Percentiles rank a stretch among this genome's conserved stretches.
These are phyloP conservation scores for Pilobolus umbonatus DNA, from an alignment of 192 early-diverging fungal species.

Conservation along the genomic window DNA sequence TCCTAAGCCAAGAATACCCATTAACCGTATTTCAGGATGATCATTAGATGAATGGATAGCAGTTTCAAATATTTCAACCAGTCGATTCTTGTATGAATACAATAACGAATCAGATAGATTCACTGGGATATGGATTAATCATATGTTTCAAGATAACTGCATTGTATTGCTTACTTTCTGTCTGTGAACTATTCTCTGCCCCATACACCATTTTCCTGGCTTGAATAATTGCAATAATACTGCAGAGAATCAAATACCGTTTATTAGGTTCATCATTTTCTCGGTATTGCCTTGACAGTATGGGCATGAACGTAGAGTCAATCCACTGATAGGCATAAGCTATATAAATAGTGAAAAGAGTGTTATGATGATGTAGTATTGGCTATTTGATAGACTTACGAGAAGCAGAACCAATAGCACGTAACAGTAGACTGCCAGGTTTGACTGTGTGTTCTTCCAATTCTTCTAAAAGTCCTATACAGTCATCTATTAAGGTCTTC, in stretches of 20 bases:
- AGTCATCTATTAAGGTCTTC: conserved; percentile 48
- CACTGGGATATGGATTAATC: too few relatives aligned
- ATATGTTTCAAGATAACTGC: too few relatives aligned
- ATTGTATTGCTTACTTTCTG: too few relatives aligned
- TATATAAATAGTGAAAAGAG: conserved; percentile 11
- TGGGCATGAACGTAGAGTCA: conserved; percentile 55
- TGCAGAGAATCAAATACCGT: conserved; percentile 9
- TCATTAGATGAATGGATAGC: conserved; percentile 65
- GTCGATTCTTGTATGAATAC: conserved; percentile 63
- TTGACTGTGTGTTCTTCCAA: conserved; percentile 65
- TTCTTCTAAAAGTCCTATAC: conserved; percentile 50
- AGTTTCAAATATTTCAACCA: conserved; percentile 66
- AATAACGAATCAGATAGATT: conserved; percentile 59
- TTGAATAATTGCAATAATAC: conserved; percentile 7
- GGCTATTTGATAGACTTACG: conserved; percentile 30
- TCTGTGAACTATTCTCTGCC: neutral
- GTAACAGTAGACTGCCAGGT: conserved; percentile 59
- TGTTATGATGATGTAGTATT: neutral
- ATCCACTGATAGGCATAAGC: conserved; percentile 55
- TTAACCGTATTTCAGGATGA: conserved; percentile 65
- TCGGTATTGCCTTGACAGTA: conserved; percentile 55
- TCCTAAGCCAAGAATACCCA: conserved; percentile 67
- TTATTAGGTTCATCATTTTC: conserved; percentile 45
- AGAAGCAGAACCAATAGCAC: conserved; percentile 55
- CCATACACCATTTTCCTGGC: conserved; percentile 9